A percentile compares a stretch with the other conserved stretches of the same genome.
phyloP scores from a whole-genome alignment of 768 basidiomycete genomes.

The Calvatia gigantea region DNA sequence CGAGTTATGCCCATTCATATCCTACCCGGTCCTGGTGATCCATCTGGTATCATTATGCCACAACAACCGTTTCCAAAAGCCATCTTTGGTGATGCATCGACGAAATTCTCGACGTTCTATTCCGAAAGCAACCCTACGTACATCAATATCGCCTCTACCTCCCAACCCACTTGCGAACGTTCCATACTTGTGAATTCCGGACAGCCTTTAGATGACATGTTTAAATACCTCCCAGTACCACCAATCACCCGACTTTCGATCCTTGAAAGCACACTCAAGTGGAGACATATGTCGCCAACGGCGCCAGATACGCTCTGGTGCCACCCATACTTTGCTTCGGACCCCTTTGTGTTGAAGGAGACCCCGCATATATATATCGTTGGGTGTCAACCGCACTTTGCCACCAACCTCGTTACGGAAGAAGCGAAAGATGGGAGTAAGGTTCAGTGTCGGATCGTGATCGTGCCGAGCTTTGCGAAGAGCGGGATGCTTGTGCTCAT shows the following conservation, averaged over 20 bases:
- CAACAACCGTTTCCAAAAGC: constrained; percentile 92
- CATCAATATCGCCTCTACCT: constrained; percentile 56
- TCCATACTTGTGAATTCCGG: constrained; percentile 85
- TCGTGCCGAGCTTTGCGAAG: constrained; percentile 78
- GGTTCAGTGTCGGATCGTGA: constrained; percentile 63
- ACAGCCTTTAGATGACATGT: constrained; percentile 93
- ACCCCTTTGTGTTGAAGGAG: constrained; percentile 86
- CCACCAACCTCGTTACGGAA: constrained; percentile 61
- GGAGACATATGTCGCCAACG: constrained; percentile 98
- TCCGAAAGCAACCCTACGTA: constrained; percentile 91
- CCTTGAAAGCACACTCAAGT: constrained; percentile 76
- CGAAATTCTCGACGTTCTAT: constrained; percentile 54
- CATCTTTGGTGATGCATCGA: constrained; percentile 72
- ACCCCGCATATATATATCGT: constrained; percentile 90
- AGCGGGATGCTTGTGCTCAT: constrained; percentile 78
- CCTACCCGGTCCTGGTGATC: constrained; percentile 85
- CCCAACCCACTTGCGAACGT: constrained; percentile 27
- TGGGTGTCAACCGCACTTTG: constrained; percentile 87
- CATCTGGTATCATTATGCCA: constrained; percentile 84
- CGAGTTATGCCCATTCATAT: constrained; percentile 82
- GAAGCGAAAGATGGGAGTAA: constrained; percentile 23
- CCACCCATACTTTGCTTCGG: constrained; percentile 83
- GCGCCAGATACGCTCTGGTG: constrained; percentile 99
- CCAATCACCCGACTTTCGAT: constrained; percentile 71
- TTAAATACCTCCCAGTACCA: constrained; percentile 80